Percentiles rank a stretch among this genome's conserved stretches.
Evolutionary conservation across 208 protist species (phyloP).

Genomic region (Trypanosoma avium): DNA sequence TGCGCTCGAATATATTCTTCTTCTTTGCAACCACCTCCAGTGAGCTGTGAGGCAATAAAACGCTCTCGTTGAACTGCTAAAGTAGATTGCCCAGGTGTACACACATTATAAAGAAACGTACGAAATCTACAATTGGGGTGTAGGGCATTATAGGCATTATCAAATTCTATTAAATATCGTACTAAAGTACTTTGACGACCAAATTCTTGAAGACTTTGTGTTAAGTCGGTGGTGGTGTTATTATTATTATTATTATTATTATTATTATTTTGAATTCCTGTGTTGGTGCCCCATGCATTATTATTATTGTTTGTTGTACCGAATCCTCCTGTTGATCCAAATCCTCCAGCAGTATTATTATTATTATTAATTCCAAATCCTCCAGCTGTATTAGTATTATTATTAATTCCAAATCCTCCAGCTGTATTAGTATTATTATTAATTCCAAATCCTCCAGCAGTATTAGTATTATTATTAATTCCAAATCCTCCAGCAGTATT

Average conservation of each 20-base stretch:
- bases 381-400: conserved; percentile 2
- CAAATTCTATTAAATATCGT: conserved; percentile 62
- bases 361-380: conserved; percentile 18
- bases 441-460: conserved; percentile 25
- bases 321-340: conserved; percentile 26
- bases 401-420: conserved; percentile 29
- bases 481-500: conserved; percentile 23
- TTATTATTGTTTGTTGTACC: conserved; percentile 6
- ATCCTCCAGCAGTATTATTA: conserved; percentile 15
- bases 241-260: neutral
- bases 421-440: neutral
- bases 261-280: no score
- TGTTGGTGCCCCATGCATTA: no score
- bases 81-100: conserved; percentile 42
- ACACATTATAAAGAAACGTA: conserved; percentile 78
- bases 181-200: conserved; percentile 50
- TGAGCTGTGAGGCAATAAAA: conserved; percentile 46
- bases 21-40: conserved; percentile 55
- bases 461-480: neutral
- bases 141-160: conserved; percentile 70
- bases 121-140: conserved; percentile 68
- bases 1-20: conserved; percentile 56
- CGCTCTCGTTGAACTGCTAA: conserved; percentile 64
- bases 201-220: conserved; percentile 39
- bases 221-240: neutral